These are phyloP conservation scores for Nicotiana tabacum DNA, from an alignment of 257 asterid species.

Conservation along the genomic window DNA sequence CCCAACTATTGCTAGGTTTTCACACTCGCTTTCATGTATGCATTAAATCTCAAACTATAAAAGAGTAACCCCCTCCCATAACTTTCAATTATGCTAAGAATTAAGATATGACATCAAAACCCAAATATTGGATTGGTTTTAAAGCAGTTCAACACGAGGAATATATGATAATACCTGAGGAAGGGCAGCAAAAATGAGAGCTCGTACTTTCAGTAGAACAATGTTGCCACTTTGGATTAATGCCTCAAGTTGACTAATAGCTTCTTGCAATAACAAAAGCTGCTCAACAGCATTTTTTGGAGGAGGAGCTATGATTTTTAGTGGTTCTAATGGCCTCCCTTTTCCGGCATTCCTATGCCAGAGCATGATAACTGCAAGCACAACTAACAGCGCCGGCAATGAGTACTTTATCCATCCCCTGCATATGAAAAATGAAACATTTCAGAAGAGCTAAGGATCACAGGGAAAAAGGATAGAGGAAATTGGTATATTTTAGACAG, in stretches of 20 bases:
- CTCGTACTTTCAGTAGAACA: constrained; percentile 62
- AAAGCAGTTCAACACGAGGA: neutral
- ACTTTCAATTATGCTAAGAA: neutral
- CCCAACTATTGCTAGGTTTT: neutral
- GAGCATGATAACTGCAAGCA: constrained; percentile 58
- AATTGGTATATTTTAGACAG: neutral
- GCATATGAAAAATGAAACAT: constrained; percentile 21
- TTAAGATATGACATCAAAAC: neutral
- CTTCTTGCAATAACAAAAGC: constrained; percentile 71
- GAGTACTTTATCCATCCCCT: constrained; percentile 67
- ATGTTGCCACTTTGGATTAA: constrained; percentile 69
- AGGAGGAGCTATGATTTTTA: constrained; percentile 61
- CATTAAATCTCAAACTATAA: neutral
- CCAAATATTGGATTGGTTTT: neutral
- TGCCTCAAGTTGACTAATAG: constrained; percentile 58
- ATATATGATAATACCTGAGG: constrained; percentile 56
- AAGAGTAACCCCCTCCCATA: neutral
- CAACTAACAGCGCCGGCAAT: constrained; percentile 40
- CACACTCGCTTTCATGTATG: neutral
- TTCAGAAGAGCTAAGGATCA: constrained; percentile 1
- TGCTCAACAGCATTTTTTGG: constrained; percentile 81
- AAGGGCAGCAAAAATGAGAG: constrained; percentile 56
- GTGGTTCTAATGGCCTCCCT: constrained; percentile 48
- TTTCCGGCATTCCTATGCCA: constrained; percentile 48
- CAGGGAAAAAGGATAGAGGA: neutral